These are phyloP conservation scores for Salix suchowensis DNA, from an alignment of 345 rosid genomes.

Conservation along the genomic window DNA sequence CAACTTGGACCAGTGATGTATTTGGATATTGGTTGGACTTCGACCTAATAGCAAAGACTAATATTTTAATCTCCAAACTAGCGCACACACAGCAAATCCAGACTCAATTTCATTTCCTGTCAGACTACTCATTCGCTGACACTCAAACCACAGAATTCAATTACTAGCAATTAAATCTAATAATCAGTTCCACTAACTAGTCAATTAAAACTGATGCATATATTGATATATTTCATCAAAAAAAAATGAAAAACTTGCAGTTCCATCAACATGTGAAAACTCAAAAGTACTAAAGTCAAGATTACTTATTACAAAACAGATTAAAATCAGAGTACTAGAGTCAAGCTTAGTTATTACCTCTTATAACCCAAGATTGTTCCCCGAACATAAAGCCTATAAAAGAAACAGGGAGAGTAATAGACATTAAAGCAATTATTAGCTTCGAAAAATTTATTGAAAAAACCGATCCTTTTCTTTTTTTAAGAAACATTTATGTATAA, in stretches of 20 bases:
- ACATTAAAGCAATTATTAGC: background rate
- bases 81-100: background rate
- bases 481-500: background rate
- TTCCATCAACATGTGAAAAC: no score
- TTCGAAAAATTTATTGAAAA: background rate
- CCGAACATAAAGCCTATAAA: background rate
- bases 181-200: background rate
- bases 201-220: no score
- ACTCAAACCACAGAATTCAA: background rate
- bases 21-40: background rate
- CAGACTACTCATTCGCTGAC: background rate
- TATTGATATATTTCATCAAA: no score
- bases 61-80: background rate
- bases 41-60: background rate
- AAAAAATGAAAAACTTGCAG: no score
- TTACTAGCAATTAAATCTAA: background rate
- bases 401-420: background rate
- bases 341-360: background rate
- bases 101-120: background rate
- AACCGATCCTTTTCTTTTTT: background rate
- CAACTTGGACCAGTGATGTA: background rate
- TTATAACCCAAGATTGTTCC: background rate
- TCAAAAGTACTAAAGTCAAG: no score
- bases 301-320: background rate
- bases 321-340: background rate